These are phyloP conservation scores for Stemphylium vesicarium DNA, from an alignment of 2,329 filamentous ascomycete genomes.

Conservation along the genomic window DNA sequence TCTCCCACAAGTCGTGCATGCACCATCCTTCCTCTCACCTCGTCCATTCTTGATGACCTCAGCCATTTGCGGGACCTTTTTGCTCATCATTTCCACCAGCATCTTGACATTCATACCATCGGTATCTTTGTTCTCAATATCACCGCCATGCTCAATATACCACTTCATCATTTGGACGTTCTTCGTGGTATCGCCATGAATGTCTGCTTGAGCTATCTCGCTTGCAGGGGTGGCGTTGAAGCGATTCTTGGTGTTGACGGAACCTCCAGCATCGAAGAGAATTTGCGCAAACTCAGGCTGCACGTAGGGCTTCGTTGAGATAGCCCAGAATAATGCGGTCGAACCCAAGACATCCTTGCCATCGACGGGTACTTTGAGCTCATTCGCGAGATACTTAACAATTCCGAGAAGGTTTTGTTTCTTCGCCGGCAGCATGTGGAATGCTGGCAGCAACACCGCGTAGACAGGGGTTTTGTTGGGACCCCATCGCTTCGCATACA, in stretches of 20 bases:
- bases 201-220: constrained; percentile 22
- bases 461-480: constrained; percentile 18
- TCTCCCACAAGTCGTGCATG: constrained; percentile 20
- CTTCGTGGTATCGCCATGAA: constrained; percentile 13
- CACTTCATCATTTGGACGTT: constrained; percentile 24
- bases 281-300: constrained; percentile 21
- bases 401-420: constrained; percentile 8
- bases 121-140: constrained; percentile 23
- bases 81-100: constrained; percentile 21
- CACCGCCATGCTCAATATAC: constrained; percentile 25
- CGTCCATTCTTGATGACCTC: constrained; percentile 10
- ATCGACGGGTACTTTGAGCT: constrained; percentile 18
- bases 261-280: constrained; percentile 21
- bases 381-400: constrained; percentile 15
- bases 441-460: constrained; percentile 15
- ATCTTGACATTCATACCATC: constrained; percentile 23
- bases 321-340: constrained; percentile 22
- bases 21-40: constrained; percentile 12
- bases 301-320: constrained; percentile 22
- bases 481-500: constrained; percentile 21
- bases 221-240: constrained; percentile 15
- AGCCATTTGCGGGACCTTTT: constrained; percentile 14
- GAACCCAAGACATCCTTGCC: constrained; percentile 18
- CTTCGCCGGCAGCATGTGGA: constrained; percentile 8
- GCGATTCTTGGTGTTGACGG: constrained; percentile 19